Evolutionary conservation across 768 basidiomycete species (phyloP).

Genomic region (Boletus rufocinnamomeus): DNA sequence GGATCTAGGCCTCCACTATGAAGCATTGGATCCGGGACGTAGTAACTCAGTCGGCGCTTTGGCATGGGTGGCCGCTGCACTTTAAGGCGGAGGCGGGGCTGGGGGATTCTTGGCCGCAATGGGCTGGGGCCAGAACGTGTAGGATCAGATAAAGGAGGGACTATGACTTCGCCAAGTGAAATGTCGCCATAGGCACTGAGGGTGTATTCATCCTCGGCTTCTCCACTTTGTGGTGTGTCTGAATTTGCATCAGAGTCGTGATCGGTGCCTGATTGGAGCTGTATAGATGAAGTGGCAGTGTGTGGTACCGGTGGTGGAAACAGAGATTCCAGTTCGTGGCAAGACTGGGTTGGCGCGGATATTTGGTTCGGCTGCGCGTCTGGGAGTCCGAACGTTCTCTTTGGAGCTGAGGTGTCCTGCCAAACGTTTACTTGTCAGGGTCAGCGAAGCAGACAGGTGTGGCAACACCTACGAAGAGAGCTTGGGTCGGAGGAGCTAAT

Average conservation of each 20-base stretch:
- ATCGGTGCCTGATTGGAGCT: background rate
- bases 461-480: constrained; percentile 10
- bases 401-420: constrained; percentile 14
- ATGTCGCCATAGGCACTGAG: constrained; percentile 49
- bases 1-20: background rate
- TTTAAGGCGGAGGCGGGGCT: constrained; percentile 27
- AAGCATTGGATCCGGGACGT: constrained; percentile 10
- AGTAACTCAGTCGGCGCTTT: constrained; percentile 23
- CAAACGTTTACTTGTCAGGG: background rate
- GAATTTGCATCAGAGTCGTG: background rate
- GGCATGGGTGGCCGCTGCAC: constrained; percentile 32
- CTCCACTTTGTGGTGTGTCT: background rate
- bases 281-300: background rate
- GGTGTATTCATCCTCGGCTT: constrained; percentile 40
- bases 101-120: constrained; percentile 8
- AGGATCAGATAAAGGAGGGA: constrained; percentile 29
- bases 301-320: background rate
- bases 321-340: background rate
- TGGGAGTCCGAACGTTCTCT: background rate
- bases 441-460: background rate
- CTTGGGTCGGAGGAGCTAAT: background rate
- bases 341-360: background rate
- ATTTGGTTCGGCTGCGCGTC: background rate
- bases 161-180: constrained; percentile 40
- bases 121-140: background rate